Base-by-base conservation (phyloP, 2,329 filamentous ascomycete species). In the Aspergillus sp. region DNA sequence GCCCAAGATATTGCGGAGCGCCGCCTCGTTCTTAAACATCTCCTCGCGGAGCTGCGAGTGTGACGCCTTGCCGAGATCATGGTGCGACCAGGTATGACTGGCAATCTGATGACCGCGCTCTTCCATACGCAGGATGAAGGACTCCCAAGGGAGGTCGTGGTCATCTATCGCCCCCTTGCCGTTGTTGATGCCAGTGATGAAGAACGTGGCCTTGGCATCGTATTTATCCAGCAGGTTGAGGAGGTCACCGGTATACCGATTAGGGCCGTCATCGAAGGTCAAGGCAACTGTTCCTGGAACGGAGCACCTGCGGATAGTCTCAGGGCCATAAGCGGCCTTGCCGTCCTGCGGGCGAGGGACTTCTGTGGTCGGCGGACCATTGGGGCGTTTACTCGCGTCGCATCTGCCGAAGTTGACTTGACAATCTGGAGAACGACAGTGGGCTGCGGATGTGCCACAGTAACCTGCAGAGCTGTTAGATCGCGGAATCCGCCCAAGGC, bases 241-340 rank as follows among this genome's bases (percentile, higher is more conserved):
- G 8, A 82, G 66, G 39, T 77, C 69, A 25, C 59, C 57, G 1
- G 78, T 82, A 53, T 75, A 80, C 13, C 66, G 55, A 41, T 72
- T 72, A 14, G 78, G 78, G 1, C 78, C 78, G 50, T 82, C 78
- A 43, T 82, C 78, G 43, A 72, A 82, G 1, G 78, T 82, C 34
- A 82, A 53, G 12, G 78, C 78, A 44, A 82, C 68, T 8, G 72
- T 73, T 32, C 76, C 74, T 2, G 68, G 61, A n/a, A 63, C 61
- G 24, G 45, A 51, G 42, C 66, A 68, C 8, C 55, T 51, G 19
- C 55, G 53, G 33, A 64, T 58, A 12, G 50, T 44, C 6, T 41
- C 35, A 14, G 53, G 52, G 1, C 52, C 59, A 29, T 63, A 64
- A 12, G 55, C 53, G 11, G 58, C 50, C 24, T 47, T 40, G 14